phyloP scores from a whole-genome alignment of 1,284 basidiomycete genomes.

The Cryptococcus sp. region DNA sequence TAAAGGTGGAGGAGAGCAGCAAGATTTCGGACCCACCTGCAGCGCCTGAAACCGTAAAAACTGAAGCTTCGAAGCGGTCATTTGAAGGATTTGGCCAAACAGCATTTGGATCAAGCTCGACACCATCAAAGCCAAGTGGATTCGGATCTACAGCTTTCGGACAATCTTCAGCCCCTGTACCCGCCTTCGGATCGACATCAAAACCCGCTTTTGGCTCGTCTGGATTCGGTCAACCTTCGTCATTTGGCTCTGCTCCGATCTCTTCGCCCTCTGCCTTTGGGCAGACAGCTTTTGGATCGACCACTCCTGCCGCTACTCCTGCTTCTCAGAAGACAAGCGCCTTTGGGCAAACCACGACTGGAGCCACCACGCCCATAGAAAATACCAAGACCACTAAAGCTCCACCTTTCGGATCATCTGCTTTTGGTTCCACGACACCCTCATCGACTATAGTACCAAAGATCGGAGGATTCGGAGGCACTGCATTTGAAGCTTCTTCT shows the following conservation, averaged over 20 bases:
- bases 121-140: not conserved
- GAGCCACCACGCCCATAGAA: not conserved
- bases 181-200: not conserved
- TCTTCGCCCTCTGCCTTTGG: not conserved
- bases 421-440: not conserved
- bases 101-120: not conserved
- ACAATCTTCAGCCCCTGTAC: not conserved
- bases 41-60: conserved; percentile 2
- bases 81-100: conserved; percentile 13
- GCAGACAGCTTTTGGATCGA: not conserved
- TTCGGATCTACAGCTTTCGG: conserved; percentile 4
- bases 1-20: not conserved
- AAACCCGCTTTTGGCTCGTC: conserved; percentile 4
- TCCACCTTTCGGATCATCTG: conserved; percentile 1
- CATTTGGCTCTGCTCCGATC: not conserved
- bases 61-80: not conserved
- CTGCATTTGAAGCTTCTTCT: no score
- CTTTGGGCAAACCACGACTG: conserved; percentile 1
- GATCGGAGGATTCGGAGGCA: conserved; percentile 4
- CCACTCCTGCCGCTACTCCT: not conserved
- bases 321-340: not conserved
- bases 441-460: not conserved
- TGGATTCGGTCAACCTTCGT: conserved; percentile 6
- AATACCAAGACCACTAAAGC: not conserved
- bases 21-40: conserved; percentile 2